Conservation (phyloP, 106 monocot genomes). For the Allium sativum region DNA sequence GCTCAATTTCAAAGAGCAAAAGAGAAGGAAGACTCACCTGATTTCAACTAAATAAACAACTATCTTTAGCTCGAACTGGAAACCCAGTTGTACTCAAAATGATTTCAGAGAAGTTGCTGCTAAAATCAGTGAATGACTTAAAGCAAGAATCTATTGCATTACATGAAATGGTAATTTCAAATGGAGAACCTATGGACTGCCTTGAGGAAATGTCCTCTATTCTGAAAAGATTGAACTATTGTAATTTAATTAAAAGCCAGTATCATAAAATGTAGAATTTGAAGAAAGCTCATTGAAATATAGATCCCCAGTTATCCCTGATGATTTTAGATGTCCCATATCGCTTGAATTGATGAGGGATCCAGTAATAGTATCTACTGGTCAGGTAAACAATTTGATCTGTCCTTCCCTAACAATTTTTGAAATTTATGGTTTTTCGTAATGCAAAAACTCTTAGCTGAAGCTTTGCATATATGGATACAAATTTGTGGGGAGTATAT, state of each 20-base stretch:
- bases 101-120: constrained; percentile 54
- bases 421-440: too few species aligned
- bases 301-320: constrained; percentile 60
- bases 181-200: constrained; percentile 24
- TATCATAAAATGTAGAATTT: constrained; percentile 13
- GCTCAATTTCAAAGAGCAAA: constrained; percentile 51
- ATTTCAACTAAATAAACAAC: constrained; percentile 29
- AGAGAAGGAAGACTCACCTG: constrained; percentile 29
- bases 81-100: constrained; percentile 26
- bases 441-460: too few species aligned
- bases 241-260: constrained; percentile 19
- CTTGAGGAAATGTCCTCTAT: constrained; percentile 31
- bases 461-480: too few species aligned
- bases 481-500: too few species aligned
- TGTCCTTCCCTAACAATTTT: too few species aligned
- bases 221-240: constrained; percentile 41
- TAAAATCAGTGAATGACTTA: constrained; percentile 43
- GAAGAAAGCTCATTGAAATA: constrained; percentile 21
- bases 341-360: constrained; percentile 79
- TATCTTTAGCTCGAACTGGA: constrained; percentile 12
- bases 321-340: constrained; percentile 76
- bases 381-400: constrained; percentile 30
- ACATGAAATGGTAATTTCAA: constrained; percentile 40
- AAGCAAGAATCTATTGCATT: constrained; percentile 54
- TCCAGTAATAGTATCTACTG: constrained; percentile 71